phyloP scores from a whole-genome alignment of 1,284 basidiomycete genomes.

The Boletellus deceptivus region DNA sequence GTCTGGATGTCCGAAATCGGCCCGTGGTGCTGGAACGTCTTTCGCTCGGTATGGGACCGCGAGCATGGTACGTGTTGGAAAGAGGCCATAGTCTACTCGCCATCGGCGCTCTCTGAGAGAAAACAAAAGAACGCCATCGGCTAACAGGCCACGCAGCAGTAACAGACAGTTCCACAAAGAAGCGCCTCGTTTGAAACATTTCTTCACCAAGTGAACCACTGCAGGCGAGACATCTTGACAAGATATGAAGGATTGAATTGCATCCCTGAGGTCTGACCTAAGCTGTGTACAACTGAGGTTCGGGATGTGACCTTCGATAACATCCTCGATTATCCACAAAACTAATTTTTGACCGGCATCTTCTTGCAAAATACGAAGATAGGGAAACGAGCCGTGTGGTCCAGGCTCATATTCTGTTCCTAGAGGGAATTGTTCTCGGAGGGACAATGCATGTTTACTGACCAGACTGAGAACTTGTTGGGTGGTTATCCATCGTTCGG shows the following conservation, averaged over 20 bases:
- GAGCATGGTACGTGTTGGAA: conserved; percentile 40
- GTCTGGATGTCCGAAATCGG: conserved; percentile 54
- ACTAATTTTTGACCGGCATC: conserved; percentile 27
- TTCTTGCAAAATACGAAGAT: conserved; percentile 34
- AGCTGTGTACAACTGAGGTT: conserved; percentile 22
- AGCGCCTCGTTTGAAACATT: conserved; percentile 12
- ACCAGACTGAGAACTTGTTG: neutral
- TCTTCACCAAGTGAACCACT: conserved; percentile 18
- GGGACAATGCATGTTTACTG: neutral
- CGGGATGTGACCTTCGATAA: conserved; percentile 24
- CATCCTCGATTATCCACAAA: conserved; percentile 22
- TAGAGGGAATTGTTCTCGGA: neutral
- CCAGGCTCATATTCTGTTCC: neutral
- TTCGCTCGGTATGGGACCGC: conserved; percentile 53
- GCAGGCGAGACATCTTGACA: conserved; percentile 4
- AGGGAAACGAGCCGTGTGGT: conserved; percentile 29
- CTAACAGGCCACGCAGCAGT: conserved; percentile 46
- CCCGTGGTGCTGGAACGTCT: conserved; percentile 44
- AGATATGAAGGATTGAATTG: conserved; percentile 26
- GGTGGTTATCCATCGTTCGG: neutral
- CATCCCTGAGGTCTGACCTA: conserved; percentile 9
- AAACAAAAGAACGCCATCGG: conserved; percentile 41
- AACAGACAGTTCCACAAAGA: conserved; percentile 38
- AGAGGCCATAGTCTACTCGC: conserved; percentile 53
- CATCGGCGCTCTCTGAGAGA: conserved; percentile 44